Base-by-base conservation (phyloP, 306 rosid genomes). In the Vigna unguiculata region DNA sequence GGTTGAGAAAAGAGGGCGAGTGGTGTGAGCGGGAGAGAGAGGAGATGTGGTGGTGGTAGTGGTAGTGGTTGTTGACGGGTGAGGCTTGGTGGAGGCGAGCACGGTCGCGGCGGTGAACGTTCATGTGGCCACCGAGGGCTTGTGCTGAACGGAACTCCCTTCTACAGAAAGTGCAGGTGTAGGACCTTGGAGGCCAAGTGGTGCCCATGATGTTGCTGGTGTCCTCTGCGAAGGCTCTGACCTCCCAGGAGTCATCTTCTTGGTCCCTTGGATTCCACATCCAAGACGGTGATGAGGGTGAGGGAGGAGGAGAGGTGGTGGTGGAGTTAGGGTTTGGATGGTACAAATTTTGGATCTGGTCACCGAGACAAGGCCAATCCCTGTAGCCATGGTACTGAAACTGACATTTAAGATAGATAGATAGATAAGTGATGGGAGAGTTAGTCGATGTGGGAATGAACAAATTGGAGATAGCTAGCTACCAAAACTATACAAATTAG, bases 81-180 rank as follows among this genome's bases (percentile, higher is more conserved):
- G 69, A 9, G 4, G 43, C 22, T 61, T 65, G 72, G 82, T 87
- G 92, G 63, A 91, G 94, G 2, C 91, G 91, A 0, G 94, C 97
- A 0, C 97, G 92, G 90, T 91, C 97, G 0, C 94, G 94, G 83
- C 97, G 97, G 84, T 91, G 97, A 54, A 91, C 94, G 25, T 91
- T 91, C 97, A 91, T 91, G 82, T 91, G 97, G 73, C 97, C 94
- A 0, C 97, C 97, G 0, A 91, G 94, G 51, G 97, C 97, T 76
- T 91, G 97, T 2, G 97, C 94, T 0, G 94, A 91, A 15, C 91
- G 86, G 83, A 89, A 91, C 79, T 91, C 94, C 59, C 93, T 68
- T 45, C 93, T 46, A 34, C 97, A 91, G 76, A 86, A 91, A 69
- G 90, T 85, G 86, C 97, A 91, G 20, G 87, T 82, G 80, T 91